phyloP scores from a whole-genome alignment of 2,329 filamentous ascomycete genomes.

The Amauroascus verrucosus region DNA sequence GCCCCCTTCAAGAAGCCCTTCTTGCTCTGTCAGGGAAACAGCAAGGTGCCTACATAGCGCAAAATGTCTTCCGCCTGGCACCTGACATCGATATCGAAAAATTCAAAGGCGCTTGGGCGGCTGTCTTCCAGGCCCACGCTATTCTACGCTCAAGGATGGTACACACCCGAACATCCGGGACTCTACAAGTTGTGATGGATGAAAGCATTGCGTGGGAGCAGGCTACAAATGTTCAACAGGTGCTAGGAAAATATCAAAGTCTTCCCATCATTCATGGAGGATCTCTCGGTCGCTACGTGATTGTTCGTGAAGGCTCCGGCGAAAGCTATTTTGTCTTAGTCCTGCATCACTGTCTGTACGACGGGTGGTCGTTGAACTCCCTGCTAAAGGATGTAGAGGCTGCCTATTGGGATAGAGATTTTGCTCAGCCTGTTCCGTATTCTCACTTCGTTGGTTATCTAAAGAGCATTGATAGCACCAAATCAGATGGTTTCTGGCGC shows the following conservation, averaged over 20 bases:
- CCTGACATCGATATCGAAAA: constrained; percentile 22
- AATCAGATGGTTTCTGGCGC: constrained; percentile 16
- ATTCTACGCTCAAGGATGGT: constrained; percentile 35
- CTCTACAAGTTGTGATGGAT: constrained; percentile 24
- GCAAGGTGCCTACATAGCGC: constrained; percentile 30
- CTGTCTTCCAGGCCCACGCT: constrained; percentile 25
- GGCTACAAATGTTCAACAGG: constrained; percentile 20
- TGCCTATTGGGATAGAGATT: constrained; percentile 21
- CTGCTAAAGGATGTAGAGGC: constrained; percentile 30
- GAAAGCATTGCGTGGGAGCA: constrained; percentile 28
- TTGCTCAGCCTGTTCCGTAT: constrained; percentile 15
- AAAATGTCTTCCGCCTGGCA: constrained; percentile 25
- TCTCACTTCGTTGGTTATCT: constrained; percentile 21
- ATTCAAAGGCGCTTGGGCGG: constrained; percentile 32
- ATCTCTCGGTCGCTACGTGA: constrained; percentile 16
- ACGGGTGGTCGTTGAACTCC: constrained; percentile 38
- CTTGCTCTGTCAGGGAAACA: constrained; percentile 30
- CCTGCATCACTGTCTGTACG: constrained; percentile 44
- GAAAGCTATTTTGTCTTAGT: constrained; percentile 39
- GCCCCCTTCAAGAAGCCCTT: constrained; percentile 16
- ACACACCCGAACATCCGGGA: constrained; percentile 12
- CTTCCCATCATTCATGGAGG: not conserved
- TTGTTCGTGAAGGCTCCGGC: not conserved
- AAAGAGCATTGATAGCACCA: constrained; percentile 7
- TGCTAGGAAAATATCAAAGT: not conserved